Base-by-base conservation (phyloP, 2,329 filamentous ascomycete genomes). In the Botrytis tulipae region DNA sequence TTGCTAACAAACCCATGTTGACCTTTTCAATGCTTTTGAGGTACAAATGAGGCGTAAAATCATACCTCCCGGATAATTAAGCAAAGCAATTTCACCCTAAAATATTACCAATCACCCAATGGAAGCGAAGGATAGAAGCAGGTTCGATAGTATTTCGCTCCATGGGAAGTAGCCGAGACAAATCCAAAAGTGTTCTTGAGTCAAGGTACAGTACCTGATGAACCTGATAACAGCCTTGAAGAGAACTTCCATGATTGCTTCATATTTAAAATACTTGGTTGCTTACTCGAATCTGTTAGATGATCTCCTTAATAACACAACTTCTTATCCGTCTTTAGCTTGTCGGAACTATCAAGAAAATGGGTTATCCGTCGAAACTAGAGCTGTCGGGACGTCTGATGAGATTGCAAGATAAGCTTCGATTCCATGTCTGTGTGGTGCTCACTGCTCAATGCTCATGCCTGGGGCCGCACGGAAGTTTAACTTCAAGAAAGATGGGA, bases 401-500 rank as follows among this genome's bases (percentile, higher is more conserved):
- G 65, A 54, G 65, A 68, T 57, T n/a, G 59, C 35, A 48, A 68
- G 66, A 68, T 42, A 68, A 68, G 66, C 66, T 68, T 54, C 40
- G 65, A 32, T 68, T 68, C 65, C 48, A 68, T 42, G 66, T 68
- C 35, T 57, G 66, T 57, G 66, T 68, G 51, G 51, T 48, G 44
- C 29, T 48, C 44, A 37, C 29, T 37, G 59, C 35, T 35, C 62
- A 66, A 20, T 37, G 59, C 59, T 66, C 44, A 48, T 66, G n/a
- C 62, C 62, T 46, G 32, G 44, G 63, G 44, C 48, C 66, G 66
- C 66, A 68, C 66, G 66, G 48, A 68, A 68, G 63, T 67, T 68
- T 68, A 46, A 40, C 63, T 40, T 46, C 37, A 25, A 44, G 54
- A 60, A 59, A 68, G 61, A 72, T 72, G 46, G 51, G 71, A 72